These are phyloP conservation scores for Rostrohypoxylon terebratum DNA, from an alignment of 495 filamentous ascomycete genomes.

Conservation along the genomic window DNA sequence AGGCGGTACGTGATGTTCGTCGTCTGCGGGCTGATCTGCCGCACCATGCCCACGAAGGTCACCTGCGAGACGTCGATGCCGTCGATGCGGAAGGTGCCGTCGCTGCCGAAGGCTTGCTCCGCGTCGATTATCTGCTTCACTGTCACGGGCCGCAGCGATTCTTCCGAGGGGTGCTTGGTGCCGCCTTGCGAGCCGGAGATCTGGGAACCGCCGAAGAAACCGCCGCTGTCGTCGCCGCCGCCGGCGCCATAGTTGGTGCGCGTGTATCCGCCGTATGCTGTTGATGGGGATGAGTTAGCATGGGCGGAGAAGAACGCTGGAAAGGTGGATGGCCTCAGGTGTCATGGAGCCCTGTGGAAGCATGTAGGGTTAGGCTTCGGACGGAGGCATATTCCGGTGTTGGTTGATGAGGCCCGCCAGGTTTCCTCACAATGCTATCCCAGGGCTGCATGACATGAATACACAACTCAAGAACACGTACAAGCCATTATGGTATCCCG, in stretches of 20 bases:
- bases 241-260: slow-evolving; percentile 54
- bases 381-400: neutral
- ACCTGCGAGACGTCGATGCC: slow-evolving; percentile 72
- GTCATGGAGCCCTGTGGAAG: neutral
- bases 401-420: neutral
- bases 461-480: slow-evolving; percentile 26
- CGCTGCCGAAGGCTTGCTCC: slow-evolving; percentile 76
- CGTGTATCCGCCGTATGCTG: slow-evolving; percentile 58
- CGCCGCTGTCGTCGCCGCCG: slow-evolving; percentile 60
- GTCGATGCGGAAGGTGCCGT: slow-evolving; percentile 80
- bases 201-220: slow-evolving; percentile 59
- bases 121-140: slow-evolving; percentile 93
- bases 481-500: slow-evolving; percentile 40
- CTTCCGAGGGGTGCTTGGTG: slow-evolving; percentile 51
- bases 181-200: slow-evolving; percentile 55
- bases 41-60: slow-evolving; percentile 89
- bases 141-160: slow-evolving; percentile 90
- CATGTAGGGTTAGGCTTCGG: neutral
- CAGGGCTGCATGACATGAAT: neutral
- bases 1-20: slow-evolving; percentile 93
- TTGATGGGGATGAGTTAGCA: slow-evolving; percentile 14
- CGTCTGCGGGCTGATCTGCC: slow-evolving; percentile 83
- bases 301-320: neutral
- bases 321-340: neutral
- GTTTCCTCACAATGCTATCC: neutral